Evolutionary conservation across 1,284 basidiomycete genomes (phyloP), one percentile per base, ranked within the genome.

Genomic region (Cystobasidiaceae sp.): DNA sequence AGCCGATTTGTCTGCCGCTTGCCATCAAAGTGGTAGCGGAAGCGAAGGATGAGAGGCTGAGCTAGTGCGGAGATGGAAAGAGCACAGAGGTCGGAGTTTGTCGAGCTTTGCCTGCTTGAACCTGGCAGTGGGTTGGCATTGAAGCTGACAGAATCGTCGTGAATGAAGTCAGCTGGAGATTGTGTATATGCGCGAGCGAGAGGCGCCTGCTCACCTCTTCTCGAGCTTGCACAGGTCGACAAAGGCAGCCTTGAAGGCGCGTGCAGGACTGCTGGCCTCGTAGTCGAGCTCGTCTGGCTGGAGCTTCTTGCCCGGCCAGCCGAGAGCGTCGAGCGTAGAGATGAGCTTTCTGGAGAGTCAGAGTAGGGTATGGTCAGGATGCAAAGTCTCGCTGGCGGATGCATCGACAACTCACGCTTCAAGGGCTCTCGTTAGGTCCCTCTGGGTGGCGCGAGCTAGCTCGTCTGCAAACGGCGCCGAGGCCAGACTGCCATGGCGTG

Each of bases 11-110:
- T 98, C 68, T 86, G 83, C 34, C 90, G 81, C 13, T 83, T 81
- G 0, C 89, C 85, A 69, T 97, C 92, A 72, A 98, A 98, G 74
- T 99, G 96, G 76, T 89, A 99, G 72, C 88, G 90, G 81, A 97
- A 98, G 23, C 94, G 84, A 49, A 92, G 79, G 1, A 88, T 82
- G 50, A 98, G 82, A 0, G 93, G 90, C 62, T 87, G 84, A 2
- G 92, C 82, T n/a, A 98, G 83, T 0, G 89, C 86, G 73, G 90
- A 86, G 8, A 97, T 75, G 1, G 93, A 84, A 75, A 92, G 56
- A 89, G 55, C 92, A 74, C 73, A 51, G 77, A 79, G 37, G 84
- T 76, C n/a, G n/a, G n/a, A n/a, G n/a, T n/a, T n/a, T n/a, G n/a
- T n/a, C n/a, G n/a, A n/a, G n/a, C n/a, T n/a, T n/a, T n/a, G n/a